These are phyloP conservation scores for Pseudocercospora fuligena DNA, from an alignment of 2,329 filamentous ascomycete species.

Conservation along the genomic window DNA sequence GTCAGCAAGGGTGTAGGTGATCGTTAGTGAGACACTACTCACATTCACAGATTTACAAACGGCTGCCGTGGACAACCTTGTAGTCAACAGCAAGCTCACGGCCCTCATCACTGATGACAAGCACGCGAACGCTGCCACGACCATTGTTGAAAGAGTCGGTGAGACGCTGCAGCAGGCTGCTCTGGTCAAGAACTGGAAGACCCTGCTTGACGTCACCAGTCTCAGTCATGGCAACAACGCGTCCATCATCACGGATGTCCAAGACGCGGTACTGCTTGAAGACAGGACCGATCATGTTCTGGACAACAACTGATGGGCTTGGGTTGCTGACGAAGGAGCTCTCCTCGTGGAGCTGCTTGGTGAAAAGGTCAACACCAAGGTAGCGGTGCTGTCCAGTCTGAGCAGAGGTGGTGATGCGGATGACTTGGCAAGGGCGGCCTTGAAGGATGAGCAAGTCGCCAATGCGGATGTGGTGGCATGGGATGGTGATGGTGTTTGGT, in stretches of 20 bases:
- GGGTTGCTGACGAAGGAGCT: slow-evolving; percentile 97
- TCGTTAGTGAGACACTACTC: not conserved
- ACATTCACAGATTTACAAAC: slow-evolving; percentile 55
- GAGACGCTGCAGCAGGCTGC: slow-evolving; percentile 81
- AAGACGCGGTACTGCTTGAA: slow-evolving; percentile 99
- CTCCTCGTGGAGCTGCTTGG: slow-evolving; percentile 99
- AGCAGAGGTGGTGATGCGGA: slow-evolving; percentile 96
- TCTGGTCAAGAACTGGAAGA: slow-evolving; percentile 93
- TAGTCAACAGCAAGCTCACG: slow-evolving; percentile 97
- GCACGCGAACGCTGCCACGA: slow-evolving; percentile 89
- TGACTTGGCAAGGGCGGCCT: slow-evolving; percentile 98
- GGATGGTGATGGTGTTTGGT: slow-evolving; percentile 93
- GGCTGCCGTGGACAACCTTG: slow-evolving; percentile 89
- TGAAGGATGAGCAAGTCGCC: slow-evolving; percentile 99
- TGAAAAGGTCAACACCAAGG: slow-evolving; percentile 99
- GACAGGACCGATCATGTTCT: slow-evolving; percentile 98
- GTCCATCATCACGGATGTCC: slow-evolving; percentile 84
- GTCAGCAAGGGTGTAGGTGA: slow-evolving; percentile 7
- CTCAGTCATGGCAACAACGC: slow-evolving; percentile 97
- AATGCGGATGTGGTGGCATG: slow-evolving; percentile 99
- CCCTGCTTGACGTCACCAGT: slow-evolving; percentile 97
- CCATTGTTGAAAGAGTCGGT: slow-evolving; percentile 84
- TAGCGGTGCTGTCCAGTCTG: slow-evolving; percentile 99
- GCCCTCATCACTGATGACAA: slow-evolving; percentile 92
- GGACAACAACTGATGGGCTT: slow-evolving; percentile 91